Percentiles rank a stretch among this genome's conserved stretches.
These are phyloP conservation scores for Acrodontium crateriforme DNA, from an alignment of 2,329 filamentous ascomycete genomes.

Conservation along the genomic window DNA sequence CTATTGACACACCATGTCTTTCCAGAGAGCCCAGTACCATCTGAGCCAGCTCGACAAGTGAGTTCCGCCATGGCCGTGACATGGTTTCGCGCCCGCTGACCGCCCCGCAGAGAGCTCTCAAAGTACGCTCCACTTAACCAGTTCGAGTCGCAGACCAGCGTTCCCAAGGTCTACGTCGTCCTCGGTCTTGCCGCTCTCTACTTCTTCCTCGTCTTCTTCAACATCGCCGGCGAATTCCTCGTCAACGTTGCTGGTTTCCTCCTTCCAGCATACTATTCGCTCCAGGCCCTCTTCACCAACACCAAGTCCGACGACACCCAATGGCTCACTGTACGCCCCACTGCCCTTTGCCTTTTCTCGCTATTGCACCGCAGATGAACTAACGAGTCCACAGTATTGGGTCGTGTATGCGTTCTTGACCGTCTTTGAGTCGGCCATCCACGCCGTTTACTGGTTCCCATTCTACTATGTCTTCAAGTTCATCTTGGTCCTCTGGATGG, in stretches of 20 bases:
- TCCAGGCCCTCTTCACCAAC: conserved; percentile 59
- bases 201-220: conserved; percentile 87
- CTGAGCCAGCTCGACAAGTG: conserved; percentile 70
- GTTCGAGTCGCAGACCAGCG: conserved; percentile 68
- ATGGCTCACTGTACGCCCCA: conserved; percentile 45
- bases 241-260: conserved; percentile 77
- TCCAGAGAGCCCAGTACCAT: conserved; percentile 40
- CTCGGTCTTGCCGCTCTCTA: conserved; percentile 66
- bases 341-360: background rate
- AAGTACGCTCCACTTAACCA: conserved; percentile 76
- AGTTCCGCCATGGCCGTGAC: conserved; percentile 33
- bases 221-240: conserved; percentile 76
- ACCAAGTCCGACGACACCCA: conserved; percentile 69
- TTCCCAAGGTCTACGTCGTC: conserved; percentile 75
- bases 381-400: conserved; percentile 53
- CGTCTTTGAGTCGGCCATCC: conserved; percentile 68
- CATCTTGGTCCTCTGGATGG: conserved; percentile 90
- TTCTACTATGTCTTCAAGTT: conserved; percentile 99
- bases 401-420: conserved; percentile 74
- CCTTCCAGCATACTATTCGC: conserved; percentile 73
- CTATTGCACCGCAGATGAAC: background rate
- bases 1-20: too few species aligned
- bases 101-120: conserved; percentile 47
- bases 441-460: conserved; percentile 82
- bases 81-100: conserved; percentile 6